phyloP scores from a whole-genome alignment of 345 rosid species.

The Rubroshorea leprosula region DNA sequence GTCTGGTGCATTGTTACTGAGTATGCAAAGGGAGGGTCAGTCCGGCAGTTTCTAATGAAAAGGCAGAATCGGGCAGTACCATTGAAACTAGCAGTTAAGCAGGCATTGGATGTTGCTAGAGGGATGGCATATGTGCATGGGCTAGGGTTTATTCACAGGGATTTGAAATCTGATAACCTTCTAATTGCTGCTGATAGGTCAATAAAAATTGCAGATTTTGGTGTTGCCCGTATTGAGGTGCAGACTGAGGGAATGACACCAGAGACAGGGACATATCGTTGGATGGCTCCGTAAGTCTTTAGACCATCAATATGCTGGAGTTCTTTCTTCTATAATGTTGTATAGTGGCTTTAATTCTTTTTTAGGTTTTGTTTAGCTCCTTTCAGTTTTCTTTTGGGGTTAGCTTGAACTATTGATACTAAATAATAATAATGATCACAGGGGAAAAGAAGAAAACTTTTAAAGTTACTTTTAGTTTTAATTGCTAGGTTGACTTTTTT shows the following conservation, averaged over 20 bases:
- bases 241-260: conserved; percentile 48
- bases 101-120: conserved; percentile 47
- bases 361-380: background rate
- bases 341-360: background rate
- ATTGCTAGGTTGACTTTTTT: too few species aligned
- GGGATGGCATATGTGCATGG: conserved; percentile 47
- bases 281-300: conserved; percentile 50
- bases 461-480: too few species aligned
- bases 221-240: conserved; percentile 42
- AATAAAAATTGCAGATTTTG: conserved; percentile 52
- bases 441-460: too few species aligned
- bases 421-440: too few species aligned
- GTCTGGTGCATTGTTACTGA: conserved; percentile 42
- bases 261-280: conserved; percentile 44
- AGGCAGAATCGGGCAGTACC: conserved; percentile 42
- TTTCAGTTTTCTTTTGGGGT: background rate
- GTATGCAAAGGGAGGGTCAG: conserved; percentile 40
- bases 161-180: conserved; percentile 45
- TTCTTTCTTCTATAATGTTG: conserved; percentile 4
- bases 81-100: conserved; percentile 35
- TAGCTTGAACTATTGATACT: too few species aligned
- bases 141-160: conserved; percentile 40
- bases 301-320: background rate
- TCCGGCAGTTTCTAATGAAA: conserved; percentile 30
- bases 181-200: conserved; percentile 38